Percentiles rank a stretch among this genome's conserved stretches.
These are phyloP conservation scores for Trichosporon ovoides DNA, from an alignment of 1,284 basidiomycete species.

Conservation along the genomic window DNA sequence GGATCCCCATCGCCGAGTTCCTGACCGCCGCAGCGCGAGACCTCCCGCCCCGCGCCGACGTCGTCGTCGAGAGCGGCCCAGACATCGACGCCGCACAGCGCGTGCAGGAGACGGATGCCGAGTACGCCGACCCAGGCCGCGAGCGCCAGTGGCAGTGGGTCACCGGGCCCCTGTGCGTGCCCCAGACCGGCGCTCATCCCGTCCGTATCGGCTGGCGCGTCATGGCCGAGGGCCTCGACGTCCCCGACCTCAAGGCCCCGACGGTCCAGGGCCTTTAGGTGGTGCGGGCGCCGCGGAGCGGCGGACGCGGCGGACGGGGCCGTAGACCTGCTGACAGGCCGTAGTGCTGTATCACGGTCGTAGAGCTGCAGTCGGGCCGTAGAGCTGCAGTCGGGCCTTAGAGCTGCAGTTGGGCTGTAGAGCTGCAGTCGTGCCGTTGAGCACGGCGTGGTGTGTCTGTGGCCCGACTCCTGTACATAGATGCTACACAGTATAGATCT, in stretches of 20 bases:
- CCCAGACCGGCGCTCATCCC: constrained; percentile 13
- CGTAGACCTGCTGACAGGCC: too few relatives aligned
- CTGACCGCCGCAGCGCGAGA: constrained; percentile 29
- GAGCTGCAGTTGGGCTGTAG: too few relatives aligned
- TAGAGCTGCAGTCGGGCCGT: too few relatives aligned
- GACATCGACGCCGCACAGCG: background rate
- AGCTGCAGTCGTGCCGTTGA: too few relatives aligned
- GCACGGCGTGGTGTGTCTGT: too few relatives aligned
- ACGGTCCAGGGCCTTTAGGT: constrained; percentile 9
- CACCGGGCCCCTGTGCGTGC: background rate
- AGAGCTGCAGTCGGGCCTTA: too few relatives aligned
- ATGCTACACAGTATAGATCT: too few relatives aligned
- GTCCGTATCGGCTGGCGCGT: constrained; percentile 15
- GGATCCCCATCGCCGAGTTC: constrained; percentile 42
- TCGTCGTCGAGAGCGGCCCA: background rate
- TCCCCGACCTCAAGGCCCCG: background rate
- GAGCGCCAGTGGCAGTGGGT: constrained; percentile 13
- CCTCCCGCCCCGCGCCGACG: constrained; percentile 4
- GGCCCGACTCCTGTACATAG: too few relatives aligned
- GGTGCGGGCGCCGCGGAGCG: too few relatives aligned
- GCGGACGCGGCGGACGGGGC: too few relatives aligned
- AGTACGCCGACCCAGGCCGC: background rate
- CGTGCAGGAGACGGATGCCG: background rate
- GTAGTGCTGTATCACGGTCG: too few relatives aligned
- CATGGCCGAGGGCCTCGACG: background rate